A percentile compares a stretch with the other conserved stretches of the same genome.
Evolutionary conservation across 2,329 filamentous ascomycete species (phyloP).

Genomic region (Trichoderma endophyticum): DNA sequence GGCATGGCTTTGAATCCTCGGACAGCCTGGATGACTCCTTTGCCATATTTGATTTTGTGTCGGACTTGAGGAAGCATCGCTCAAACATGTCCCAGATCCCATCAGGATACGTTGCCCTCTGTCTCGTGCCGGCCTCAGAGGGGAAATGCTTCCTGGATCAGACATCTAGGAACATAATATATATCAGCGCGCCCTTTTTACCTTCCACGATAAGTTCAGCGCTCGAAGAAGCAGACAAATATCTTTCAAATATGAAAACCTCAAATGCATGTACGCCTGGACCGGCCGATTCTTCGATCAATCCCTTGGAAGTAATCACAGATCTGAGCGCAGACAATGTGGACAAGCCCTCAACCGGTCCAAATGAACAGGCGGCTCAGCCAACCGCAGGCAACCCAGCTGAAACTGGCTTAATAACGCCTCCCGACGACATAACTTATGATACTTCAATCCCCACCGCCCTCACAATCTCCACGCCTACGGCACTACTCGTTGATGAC

Average conservation of each 20-base stretch:
- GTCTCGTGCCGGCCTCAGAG: neutral
- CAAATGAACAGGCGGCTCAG: neutral
- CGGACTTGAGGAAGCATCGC: neutral
- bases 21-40: neutral
- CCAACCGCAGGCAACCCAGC: neutral
- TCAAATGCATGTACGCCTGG: neutral
- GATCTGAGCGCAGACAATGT: neutral
- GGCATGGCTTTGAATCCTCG: neutral
- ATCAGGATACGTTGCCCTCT: neutral
- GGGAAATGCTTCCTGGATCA: neutral
- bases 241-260: neutral
- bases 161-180: neutral
- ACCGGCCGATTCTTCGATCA: neutral
- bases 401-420: neutral
- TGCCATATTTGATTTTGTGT: neutral
- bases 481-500: neutral
- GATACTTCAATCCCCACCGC: neutral
- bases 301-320: neutral
- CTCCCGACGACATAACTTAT: neutral
- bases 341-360: neutral
- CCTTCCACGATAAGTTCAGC: neutral
- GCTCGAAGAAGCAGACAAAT: neutral
- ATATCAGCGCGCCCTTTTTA: neutral
- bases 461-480: neutral
- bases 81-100: neutral